These are phyloP conservation scores for Mycena haematopus DNA, from an alignment of 768 basidiomycete genomes.

Conservation along the genomic window DNA sequence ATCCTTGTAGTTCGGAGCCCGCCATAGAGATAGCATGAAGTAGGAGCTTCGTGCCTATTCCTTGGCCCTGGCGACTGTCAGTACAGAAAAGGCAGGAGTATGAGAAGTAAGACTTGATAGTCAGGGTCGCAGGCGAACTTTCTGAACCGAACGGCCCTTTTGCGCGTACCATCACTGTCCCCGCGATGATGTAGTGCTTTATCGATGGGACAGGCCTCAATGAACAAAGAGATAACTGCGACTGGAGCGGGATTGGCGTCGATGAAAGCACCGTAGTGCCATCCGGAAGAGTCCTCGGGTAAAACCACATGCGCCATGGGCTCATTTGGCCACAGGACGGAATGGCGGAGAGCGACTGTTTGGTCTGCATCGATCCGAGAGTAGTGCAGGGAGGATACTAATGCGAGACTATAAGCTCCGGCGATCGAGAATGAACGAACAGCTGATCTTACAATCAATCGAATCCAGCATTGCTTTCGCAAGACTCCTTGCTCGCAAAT, in stretches of 20 bases:
- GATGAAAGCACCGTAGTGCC: slow-evolving; percentile 65
- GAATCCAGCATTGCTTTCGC: not conserved
- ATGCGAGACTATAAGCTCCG: not conserved
- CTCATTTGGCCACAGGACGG: slow-evolving; percentile 63
- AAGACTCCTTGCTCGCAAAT: not conserved
- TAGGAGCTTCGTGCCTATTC: slow-evolving; percentile 59
- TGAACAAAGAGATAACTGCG: slow-evolving; percentile 64
- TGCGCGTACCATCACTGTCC: slow-evolving; percentile 18
- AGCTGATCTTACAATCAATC: slow-evolving; percentile 3
- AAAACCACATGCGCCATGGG: slow-evolving; percentile 55
- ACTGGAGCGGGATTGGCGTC: slow-evolving; percentile 43
- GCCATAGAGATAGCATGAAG: slow-evolving; percentile 46
- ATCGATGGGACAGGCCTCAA: slow-evolving; percentile 48
- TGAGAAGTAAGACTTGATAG: slow-evolving; percentile 38
- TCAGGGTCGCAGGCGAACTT: slow-evolving; percentile 64
- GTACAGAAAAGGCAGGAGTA: not conserved
- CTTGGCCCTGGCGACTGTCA: slow-evolving; percentile 44
- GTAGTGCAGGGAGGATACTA: slow-evolving; percentile 17
- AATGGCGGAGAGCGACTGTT: slow-evolving; percentile 59
- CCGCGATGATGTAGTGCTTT: slow-evolving; percentile 22
- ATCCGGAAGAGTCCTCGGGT: slow-evolving; percentile 56
- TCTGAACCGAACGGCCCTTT: slow-evolving; percentile 52
- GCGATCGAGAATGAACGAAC: not conserved
- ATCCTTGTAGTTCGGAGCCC: slow-evolving; percentile 46
- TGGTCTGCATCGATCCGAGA: slow-evolving; percentile 44